A percentile compares a stretch with the other conserved stretches of the same genome.
Evolutionary conservation across 768 basidiomycete species (phyloP).

Genomic region (Agaricus blazei): DNA sequence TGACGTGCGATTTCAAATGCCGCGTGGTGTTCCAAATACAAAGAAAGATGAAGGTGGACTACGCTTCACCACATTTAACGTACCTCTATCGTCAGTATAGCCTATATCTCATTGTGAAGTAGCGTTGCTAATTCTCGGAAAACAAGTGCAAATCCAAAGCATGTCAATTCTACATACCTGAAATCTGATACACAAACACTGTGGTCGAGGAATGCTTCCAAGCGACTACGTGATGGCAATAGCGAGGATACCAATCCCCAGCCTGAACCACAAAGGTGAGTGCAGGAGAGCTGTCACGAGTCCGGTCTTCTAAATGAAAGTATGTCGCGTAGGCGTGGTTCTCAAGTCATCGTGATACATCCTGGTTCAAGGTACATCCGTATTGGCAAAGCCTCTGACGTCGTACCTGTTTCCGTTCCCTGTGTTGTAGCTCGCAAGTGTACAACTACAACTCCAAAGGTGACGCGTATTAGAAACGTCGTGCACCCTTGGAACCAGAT

Average conservation of each 20-base stretch:
- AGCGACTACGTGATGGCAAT: constrained; percentile 8
- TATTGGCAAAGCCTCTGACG: constrained; percentile 74
- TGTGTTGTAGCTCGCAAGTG: constrained; percentile 70
- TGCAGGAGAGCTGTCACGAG: background rate
- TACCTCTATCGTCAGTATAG: constrained; percentile 61
- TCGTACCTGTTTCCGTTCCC: constrained; percentile 62
- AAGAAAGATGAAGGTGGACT: constrained; percentile 80
- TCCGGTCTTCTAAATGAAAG: background rate
- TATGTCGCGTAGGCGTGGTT: constrained; percentile 50
- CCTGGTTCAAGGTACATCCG: constrained; percentile 71
- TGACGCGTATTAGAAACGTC: constrained; percentile 22
- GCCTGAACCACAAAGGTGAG: constrained; percentile 7
- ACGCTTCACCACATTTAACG: constrained; percentile 76
- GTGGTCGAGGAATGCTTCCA: constrained; percentile 57
- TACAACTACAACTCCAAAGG: constrained; percentile 36
- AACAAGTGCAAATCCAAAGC: constrained; percentile 71
- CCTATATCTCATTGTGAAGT: background rate
- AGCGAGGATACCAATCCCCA: constrained; percentile 2
- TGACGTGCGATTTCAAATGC: constrained; percentile 39
- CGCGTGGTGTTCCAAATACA: constrained; percentile 57
- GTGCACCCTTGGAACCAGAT: constrained; percentile 3
- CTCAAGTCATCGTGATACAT: constrained; percentile 75
- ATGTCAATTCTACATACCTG: constrained; percentile 71
- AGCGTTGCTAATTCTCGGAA: background rate
- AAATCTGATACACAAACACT: constrained; percentile 71